phyloP scores from a whole-genome alignment of 2,329 filamentous ascomycete genomes.

The Colletotrichum sp. region DNA sequence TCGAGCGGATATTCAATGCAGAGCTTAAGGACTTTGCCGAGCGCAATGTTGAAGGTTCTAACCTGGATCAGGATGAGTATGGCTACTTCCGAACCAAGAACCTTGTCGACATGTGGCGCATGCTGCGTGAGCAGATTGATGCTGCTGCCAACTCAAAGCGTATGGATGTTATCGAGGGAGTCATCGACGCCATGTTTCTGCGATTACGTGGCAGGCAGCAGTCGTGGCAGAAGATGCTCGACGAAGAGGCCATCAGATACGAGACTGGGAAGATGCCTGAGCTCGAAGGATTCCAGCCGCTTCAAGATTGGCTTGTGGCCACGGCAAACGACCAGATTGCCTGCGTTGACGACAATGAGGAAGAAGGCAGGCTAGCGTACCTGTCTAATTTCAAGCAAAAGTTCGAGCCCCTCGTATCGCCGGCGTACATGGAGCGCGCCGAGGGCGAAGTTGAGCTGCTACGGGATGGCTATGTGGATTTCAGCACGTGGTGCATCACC shows the following conservation, averaged over 20 bases:
- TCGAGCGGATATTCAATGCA: constrained; percentile 85
- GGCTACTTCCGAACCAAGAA: constrained; percentile 93
- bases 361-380: constrained; percentile 78
- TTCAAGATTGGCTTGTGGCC: constrained; percentile 96
- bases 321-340: constrained; percentile 99
- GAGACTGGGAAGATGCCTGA: constrained; percentile 60
- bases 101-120: constrained; percentile 93
- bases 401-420: constrained; percentile 80
- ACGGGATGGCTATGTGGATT: constrained; percentile 91
- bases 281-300: constrained; percentile 73
- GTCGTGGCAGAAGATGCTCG: constrained; percentile 86
- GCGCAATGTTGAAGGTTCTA: constrained; percentile 73
- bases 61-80: constrained; percentile 86
- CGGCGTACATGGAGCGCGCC: constrained; percentile 78
- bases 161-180: constrained; percentile 89
- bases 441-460: constrained; percentile 75
- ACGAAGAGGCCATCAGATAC: constrained; percentile 82
- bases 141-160: constrained; percentile 86
- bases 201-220: constrained; percentile 83
- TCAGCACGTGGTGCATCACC: constrained; percentile 90
- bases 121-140: constrained; percentile 91
- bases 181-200: constrained; percentile 94
- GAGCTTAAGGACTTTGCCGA: constrained; percentile 84
- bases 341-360: constrained; percentile 91
- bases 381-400: constrained; percentile 85